Conservation (phyloP, 352 stramenopile genomes). For the Pythium guiyangense region DNA sequence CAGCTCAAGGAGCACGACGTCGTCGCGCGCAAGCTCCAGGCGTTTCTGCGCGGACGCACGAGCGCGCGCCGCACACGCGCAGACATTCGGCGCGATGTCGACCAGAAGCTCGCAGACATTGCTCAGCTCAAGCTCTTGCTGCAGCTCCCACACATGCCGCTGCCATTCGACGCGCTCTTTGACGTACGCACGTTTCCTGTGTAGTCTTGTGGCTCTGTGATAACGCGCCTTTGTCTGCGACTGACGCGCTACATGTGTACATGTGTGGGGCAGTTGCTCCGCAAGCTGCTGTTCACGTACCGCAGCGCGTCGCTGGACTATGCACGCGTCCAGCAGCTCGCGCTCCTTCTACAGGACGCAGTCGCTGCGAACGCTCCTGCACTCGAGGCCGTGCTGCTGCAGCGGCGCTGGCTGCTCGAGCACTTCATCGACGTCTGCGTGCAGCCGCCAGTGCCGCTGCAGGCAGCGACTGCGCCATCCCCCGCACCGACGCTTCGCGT, state of each 20-base stretch:
- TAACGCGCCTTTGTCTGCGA: neutral
- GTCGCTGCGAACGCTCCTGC: conserved; percentile 13
- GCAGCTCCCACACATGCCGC: conserved; percentile 37
- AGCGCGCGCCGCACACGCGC: conserved; percentile 13
- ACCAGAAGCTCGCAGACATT: conserved; percentile 57
- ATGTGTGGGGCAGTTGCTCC: conserved; percentile 23
- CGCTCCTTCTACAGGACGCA: conserved; percentile 21
- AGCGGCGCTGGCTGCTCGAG: conserved; percentile 32
- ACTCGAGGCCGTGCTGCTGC: conserved; percentile 11
- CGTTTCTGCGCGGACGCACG: conserved; percentile 37
- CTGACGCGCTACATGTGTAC: no score
- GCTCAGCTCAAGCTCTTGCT: conserved; percentile 45
- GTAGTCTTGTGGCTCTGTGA: no score
- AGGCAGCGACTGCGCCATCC: neutral
- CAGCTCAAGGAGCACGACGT: conserved; percentile 31
- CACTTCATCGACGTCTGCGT: conserved; percentile 45
- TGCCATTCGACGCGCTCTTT: conserved; percentile 47
- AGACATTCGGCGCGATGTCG: conserved; percentile 27
- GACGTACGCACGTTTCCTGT: conserved; percentile 15
- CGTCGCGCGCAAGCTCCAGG: conserved; percentile 30
- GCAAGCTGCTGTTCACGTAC: conserved; percentile 43
- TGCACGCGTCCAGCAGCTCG: conserved; percentile 22
- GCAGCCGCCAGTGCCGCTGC: conserved; percentile 18
- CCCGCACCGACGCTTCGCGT: conserved; percentile 9
- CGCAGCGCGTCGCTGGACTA: conserved; percentile 19